Evolutionary conservation across 495 filamentous ascomycete species (phyloP), one percentile per base, ranked within the genome.

Genomic region (Penicillium tannophilum): DNA sequence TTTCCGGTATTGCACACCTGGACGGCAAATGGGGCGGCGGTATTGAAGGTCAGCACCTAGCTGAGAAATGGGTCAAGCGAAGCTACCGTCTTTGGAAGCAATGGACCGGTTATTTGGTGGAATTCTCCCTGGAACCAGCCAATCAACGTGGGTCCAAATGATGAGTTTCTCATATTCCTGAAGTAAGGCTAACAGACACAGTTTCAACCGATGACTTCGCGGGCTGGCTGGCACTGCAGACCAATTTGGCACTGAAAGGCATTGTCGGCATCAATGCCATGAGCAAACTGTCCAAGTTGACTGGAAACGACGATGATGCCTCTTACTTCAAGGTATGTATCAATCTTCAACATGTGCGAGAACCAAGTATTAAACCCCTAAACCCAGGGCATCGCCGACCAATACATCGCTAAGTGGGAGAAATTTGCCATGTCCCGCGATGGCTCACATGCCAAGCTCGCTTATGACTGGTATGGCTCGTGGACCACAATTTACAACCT

Each of bases 401-500:
- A 78, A 54, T 98, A 97, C 69, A 85, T 96, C 59, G 76, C 83
- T 43, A 91, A 89, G 68, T 98, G 93, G 93, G 82, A 92, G 62
- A 82, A 90, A 54, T 86, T 84, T 59, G 93, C 86, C 53, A 86
- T 95, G 65, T 90, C 89, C 0, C 80, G 91, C 26, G 93, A 98
- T 72, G 80, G 84, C 41, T 84, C 88, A 1, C 90, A 96, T 64
- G 91, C 91, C 26, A 96, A 97, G 69, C 77, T 98, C 36, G 89
- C 93, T 1, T 98, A 98, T 71, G 84, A 92, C 52, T 96, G 93
- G 92, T 92, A 90, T 64, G 93, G 93, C 11, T 92, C 89, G 44
- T 98, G 93, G 93, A 96, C 92, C 46, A 97, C 91, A 1, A 82
- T 96, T 19, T 97, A 97, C 75, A 96, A 96, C 63, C 80, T 96